Conservation (phyloP, 1,284 basidiomycete genomes). For the Xerocomus minutiporus region DNA sequence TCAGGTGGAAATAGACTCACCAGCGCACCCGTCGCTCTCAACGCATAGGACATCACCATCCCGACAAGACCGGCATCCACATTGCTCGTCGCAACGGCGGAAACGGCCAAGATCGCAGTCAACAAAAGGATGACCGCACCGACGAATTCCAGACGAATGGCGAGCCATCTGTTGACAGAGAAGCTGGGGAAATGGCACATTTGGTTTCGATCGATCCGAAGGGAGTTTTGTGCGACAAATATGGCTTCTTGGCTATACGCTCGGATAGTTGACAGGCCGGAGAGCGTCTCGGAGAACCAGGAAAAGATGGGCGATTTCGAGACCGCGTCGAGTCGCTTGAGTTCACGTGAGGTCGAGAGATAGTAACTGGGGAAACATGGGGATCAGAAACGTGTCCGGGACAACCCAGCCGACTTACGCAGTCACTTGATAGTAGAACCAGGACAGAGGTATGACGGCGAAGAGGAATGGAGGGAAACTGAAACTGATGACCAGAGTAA, state of each 20-base stretch:
- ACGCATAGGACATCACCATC: conserved; percentile 82
- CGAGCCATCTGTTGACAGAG: conserved; percentile 77
- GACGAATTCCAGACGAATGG: conserved; percentile 76
- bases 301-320: conserved; percentile 89
- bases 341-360: conserved; percentile 84
- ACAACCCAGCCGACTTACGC: conserved; percentile 40
- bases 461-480: conserved; percentile 84
- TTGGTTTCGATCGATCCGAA: conserved; percentile 79
- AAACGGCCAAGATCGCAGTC: conserved; percentile 66
- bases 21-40: conserved; percentile 76
- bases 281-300: conserved; percentile 84
- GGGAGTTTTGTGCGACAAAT: conserved; percentile 77
- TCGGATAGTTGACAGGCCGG: conserved; percentile 83
- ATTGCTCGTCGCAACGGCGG: conserved; percentile 63
- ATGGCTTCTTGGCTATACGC: conserved; percentile 70
- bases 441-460: conserved; percentile 68
- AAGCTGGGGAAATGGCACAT: conserved; percentile 74
- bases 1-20: conserved; percentile 35
- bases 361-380: conserved; percentile 61
- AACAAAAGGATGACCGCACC: conserved; percentile 79
- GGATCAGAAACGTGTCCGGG: conserved; percentile 1
- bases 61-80: conserved; percentile 90
- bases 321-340: conserved; percentile 89
- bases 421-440: conserved; percentile 77
- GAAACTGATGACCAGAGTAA: conserved; percentile 72